Conservation (phyloP, 306 rosid species). For the Geum urbanum region DNA sequence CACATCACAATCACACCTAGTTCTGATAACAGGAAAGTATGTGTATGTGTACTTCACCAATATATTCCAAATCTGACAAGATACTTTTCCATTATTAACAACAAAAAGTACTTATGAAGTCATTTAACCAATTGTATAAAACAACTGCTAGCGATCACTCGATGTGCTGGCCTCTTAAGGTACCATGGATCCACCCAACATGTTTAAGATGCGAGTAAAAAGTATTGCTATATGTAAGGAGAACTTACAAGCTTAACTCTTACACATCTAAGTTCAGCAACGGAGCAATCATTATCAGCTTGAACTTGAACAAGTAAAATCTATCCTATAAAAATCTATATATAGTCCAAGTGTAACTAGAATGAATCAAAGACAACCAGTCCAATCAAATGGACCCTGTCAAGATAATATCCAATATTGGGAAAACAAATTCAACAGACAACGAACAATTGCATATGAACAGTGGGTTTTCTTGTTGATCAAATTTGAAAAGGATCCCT, state of each 20-base stretch:
- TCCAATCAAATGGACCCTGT: neutral
- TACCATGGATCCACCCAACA: neutral
- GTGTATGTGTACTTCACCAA: neutral
- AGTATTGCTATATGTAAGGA: neutral
- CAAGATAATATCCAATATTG: neutral
- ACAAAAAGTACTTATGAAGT: neutral
- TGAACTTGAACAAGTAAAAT: neutral
- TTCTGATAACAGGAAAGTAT: constrained; percentile 4
- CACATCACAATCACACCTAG: constrained; percentile 10
- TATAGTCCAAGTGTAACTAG: neutral
- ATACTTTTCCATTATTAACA: neutral
- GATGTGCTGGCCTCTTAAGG: neutral
- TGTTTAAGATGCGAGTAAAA: neutral
- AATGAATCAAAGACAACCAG: neutral
- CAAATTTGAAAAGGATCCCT: neutral
- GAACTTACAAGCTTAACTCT: neutral
- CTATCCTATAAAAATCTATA: neutral
- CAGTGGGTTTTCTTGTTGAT: neutral
- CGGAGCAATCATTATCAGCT: neutral
- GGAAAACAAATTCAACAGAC: no score
- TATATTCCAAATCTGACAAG: constrained; percentile 8
- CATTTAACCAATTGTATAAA: neutral
- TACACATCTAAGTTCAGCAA: neutral
- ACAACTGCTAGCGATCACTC: neutral
- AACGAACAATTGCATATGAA: no score